phyloP scores from a whole-genome alignment of 176 grass and related monocot genomes.

The Aegilops longissima region DNA sequence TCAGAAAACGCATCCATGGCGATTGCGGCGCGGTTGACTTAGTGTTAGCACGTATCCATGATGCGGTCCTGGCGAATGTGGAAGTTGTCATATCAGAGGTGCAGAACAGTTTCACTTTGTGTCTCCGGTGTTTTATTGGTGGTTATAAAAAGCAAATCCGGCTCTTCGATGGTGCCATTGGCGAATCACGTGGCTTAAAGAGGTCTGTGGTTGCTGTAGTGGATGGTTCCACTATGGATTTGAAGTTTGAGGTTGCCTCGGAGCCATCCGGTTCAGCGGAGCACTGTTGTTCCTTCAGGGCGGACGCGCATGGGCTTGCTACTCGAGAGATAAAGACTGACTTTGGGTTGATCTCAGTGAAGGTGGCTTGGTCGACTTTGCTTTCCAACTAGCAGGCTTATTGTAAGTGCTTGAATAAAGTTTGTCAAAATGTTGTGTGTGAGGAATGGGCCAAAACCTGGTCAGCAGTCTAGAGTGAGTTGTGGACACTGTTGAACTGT shows the following conservation, averaged over 20 bases:
- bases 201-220: slow-evolving; percentile 7
- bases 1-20: slow-evolving; percentile 7
- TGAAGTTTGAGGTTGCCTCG: slow-evolving; percentile 10
- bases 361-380: slow-evolving; percentile 18
- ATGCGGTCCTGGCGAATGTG: background rate
- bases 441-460: background rate
- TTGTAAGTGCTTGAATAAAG: background rate
- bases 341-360: background rate
- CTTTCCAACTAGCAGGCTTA: background rate
- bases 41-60: background rate
- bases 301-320: background rate
- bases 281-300: background rate
- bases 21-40: background rate
- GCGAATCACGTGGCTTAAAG: background rate
- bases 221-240: background rate
- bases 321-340: background rate
- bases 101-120: background rate
- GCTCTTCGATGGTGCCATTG: slow-evolving; percentile 15
- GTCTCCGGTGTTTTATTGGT: background rate
- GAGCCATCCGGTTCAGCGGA: background rate
- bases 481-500: background rate
- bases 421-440: background rate
- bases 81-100: slow-evolving; percentile 24
- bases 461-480: background rate
- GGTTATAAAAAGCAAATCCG: background rate